Percentiles rank a stretch among this genome's conserved stretches.
Conservation (phyloP, 768 basidiomycete genomes). For the Amanita polypyramis region DNA sequence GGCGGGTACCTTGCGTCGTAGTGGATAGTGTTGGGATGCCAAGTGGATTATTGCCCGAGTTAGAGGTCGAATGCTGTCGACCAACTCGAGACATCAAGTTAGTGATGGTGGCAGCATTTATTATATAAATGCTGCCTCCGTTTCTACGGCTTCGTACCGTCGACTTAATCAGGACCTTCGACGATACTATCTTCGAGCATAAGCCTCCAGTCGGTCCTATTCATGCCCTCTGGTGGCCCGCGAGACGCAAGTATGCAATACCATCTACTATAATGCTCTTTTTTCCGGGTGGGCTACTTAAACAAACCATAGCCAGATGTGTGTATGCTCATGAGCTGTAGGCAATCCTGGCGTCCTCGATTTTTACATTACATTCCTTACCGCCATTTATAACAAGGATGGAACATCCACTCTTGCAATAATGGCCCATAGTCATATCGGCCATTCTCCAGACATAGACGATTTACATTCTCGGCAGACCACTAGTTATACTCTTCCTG, state of each 20-base stretch:
- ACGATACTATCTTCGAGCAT: constrained; percentile 29
- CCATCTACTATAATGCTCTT: constrained; percentile 32
- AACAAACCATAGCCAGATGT: neutral
- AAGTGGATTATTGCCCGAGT: constrained; percentile 30
- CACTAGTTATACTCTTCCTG: constrained; percentile 24
- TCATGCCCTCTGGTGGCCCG: constrained; percentile 46
- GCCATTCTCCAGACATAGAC: constrained; percentile 41
- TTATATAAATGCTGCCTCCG: constrained; percentile 17
- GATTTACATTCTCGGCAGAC: constrained; percentile 11
- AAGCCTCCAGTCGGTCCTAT: constrained; percentile 26
- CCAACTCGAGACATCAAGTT: constrained; percentile 39
- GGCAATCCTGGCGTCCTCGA: constrained; percentile 50
- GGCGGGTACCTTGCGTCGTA: constrained; percentile 31
- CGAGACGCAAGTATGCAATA: constrained; percentile 13
- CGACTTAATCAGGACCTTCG: constrained; percentile 6
- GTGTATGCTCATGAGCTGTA: constrained; percentile 10
- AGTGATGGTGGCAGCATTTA: neutral
- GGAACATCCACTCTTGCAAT: constrained; percentile 34
- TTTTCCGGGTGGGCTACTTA: constrained; percentile 32
- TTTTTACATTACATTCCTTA: constrained; percentile 62
- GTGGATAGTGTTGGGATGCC: constrained; percentile 26
- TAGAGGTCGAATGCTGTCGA: constrained; percentile 21
- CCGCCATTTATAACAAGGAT: constrained; percentile 31
- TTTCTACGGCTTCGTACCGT: constrained; percentile 17
- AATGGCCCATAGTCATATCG: constrained; percentile 52